Evolutionary conservation across 768 basidiomycete genomes (phyloP), one percentile per base, ranked within the genome.

Genomic region (Guyanaporus albipodus): DNA sequence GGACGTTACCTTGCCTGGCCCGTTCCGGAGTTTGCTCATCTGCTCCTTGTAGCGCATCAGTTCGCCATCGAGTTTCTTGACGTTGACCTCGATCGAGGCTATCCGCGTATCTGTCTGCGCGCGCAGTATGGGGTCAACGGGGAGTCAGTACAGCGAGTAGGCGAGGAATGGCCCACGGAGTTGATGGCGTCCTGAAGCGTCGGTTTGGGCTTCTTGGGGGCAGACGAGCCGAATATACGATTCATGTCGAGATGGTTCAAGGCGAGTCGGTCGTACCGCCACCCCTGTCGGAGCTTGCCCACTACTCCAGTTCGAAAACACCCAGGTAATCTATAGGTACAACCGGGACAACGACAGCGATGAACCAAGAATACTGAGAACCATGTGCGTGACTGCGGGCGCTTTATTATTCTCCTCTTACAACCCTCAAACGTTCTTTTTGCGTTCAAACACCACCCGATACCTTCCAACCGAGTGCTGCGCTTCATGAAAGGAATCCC

Each of bases 51-150:
- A 97, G 31, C 88, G 76, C 38, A 73, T 75, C 17, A 99, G 78
- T 63, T 99, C 96, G 6, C 85, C 94, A 60, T 98, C 94, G 23
- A 99, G 78, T 67, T 98, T 99, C 72, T 86, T 87, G 57, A 99
- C 74, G 74, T 98, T 99, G 64, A 97, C 94, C 66, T 99, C 93
- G 52, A 96, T 88, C 11, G 87, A 83, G 22, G 83, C 82, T 65
- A 91, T 77, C 43, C 94, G 83, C 1, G 79, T 67, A 64, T 97
- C 94, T 63, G 92, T 96, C 93, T 96, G 53, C 6, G 36, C 38
- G n/a, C n/a, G n/a, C 32, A 36, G 4, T 7, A 36, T 27, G 32
- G 9, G 37, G 41, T 55, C 28, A 35, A 33, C 36, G 34, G 3
- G 23, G 4, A 36, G 35, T 14, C 21, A 10, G 0, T 8, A 6